These are phyloP conservation scores for Trichosanthes cucumerina DNA, from an alignment of 306 rosid genomes.

Conservation along the genomic window DNA sequence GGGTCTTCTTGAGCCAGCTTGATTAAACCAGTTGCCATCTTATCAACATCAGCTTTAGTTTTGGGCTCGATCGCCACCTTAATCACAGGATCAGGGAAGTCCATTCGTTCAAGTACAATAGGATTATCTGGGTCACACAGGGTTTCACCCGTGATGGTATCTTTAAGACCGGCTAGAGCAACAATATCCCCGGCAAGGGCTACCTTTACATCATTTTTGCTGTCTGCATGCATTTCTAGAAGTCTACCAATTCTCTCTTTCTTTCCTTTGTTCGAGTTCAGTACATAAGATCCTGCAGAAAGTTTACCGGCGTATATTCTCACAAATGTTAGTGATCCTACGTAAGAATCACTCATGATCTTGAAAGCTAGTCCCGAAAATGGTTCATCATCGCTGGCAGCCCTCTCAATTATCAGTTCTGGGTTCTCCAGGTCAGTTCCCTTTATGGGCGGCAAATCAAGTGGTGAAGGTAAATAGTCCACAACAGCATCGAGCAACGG, in stretches of 20 bases:
- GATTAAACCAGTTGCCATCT: slow-evolving; percentile 79
- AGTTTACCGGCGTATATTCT: slow-evolving; percentile 86
- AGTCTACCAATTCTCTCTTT: slow-evolving; percentile 94
- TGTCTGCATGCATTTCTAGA: slow-evolving; percentile 94
- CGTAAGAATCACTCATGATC: slow-evolving; percentile 96
- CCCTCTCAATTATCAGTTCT: slow-evolving; percentile 53
- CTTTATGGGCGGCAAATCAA: slow-evolving; percentile 84
- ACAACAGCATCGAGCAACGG: slow-evolving; percentile 91
- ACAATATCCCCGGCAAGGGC: slow-evolving; percentile 83
- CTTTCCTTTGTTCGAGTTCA: slow-evolving; percentile 88
- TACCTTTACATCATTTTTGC: slow-evolving; percentile 89
- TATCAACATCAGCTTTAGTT: slow-evolving; percentile 93
- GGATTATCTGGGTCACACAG: slow-evolving; percentile 68
- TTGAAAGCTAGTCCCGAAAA: slow-evolving; percentile 94
- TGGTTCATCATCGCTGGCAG: slow-evolving; percentile 70
- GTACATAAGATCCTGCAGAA: slow-evolving; percentile 66
- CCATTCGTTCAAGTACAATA: slow-evolving; percentile 87
- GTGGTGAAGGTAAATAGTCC: slow-evolving; percentile 88
- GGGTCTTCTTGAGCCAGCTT: slow-evolving; percentile 99
- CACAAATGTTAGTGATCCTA: slow-evolving; percentile 89
- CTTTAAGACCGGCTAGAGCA: slow-evolving; percentile 93
- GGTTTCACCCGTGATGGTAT: slow-evolving; percentile 90
- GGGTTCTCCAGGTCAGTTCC: slow-evolving; percentile 92
- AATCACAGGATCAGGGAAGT: slow-evolving; percentile 97
- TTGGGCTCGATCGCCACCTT: slow-evolving; percentile 99